Base-by-base conservation (phyloP, 2,329 filamentous ascomycete species). In the Ophiostoma himal-ulmi region DNA sequence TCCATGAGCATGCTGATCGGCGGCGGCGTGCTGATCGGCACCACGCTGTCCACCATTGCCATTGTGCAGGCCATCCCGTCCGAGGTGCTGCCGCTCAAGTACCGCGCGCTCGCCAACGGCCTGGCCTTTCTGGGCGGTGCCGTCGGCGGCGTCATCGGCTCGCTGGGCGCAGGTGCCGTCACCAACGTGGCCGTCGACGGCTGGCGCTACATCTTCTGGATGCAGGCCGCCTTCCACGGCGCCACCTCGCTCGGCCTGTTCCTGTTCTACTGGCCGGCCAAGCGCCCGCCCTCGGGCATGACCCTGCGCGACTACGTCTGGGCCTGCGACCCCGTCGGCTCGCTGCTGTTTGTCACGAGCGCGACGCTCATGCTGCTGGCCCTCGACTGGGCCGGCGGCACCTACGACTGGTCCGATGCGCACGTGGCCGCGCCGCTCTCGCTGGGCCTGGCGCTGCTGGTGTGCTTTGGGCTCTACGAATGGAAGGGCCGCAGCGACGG, bases 121-220 rank as follows among this genome's bases (percentile, higher is more conserved):
- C 82, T 85, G 68, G 79, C 82, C 0, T 84, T 83, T 67, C 73
- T 85, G 13, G 84, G 80, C 1, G 85, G 84, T 17, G 80, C 82
- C 1, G 67, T 86, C 13, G 84, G 84, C 30, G 84, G 85, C 67
- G 70, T 85, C 0, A 77, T 85, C 20, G 85, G 83, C 14, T 76
- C 78, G 14, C 78, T 87, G 5, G 81, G 82, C 36, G 83, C 84
- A 7, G 85, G 85, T 2, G 84, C 81, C 8, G 81, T 86, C 2
- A 85, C 85, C 0, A 83, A 85, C 71, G 75, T 80, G 14, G 78
- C 78, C 68, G 73, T 79, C 0, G 78, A 76, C 0, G 85, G 85
- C 26, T 87, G 85, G 85, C 79, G 85, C 1, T 81, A 82, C 73
- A 86, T 87, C 73, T 87, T 86, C 75, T 87, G 85, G 85, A 85